Conservation (phyloP, 345 rosid species). For the Microcos paniculata region DNA sequence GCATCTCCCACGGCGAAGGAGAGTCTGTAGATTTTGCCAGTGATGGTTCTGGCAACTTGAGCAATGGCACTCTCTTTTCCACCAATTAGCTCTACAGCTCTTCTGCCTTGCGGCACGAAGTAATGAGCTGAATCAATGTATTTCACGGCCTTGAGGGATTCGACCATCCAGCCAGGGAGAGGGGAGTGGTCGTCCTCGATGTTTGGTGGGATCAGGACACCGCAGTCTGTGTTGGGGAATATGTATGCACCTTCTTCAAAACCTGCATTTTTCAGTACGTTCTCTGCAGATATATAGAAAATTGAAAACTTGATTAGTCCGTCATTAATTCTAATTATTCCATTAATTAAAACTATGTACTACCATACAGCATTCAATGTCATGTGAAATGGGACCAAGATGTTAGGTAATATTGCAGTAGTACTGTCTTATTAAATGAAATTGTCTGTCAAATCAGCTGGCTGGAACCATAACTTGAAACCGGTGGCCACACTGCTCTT, state of each 20-base stretch:
- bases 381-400: background rate
- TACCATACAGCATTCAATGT: conserved; percentile 2
- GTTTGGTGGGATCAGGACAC: conserved; percentile 78
- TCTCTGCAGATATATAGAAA: conserved; percentile 35
- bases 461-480: background rate
- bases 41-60: conserved; percentile 57
- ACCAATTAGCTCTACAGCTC: conserved; percentile 76
- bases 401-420: background rate
- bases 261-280: conserved; percentile 66
- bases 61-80: conserved; percentile 89
- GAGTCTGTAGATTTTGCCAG: conserved; percentile 52
- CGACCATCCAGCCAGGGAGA: conserved; percentile 77
- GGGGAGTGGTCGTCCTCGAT: conserved; percentile 81
- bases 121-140: conserved; percentile 70
- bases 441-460: background rate
- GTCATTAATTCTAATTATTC: too few species aligned
- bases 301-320: background rate
- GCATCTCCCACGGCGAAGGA: conserved; percentile 74
- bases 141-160: conserved; percentile 85
- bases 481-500: too few species aligned
- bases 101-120: conserved; percentile 60
- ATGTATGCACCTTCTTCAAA: conserved; percentile 85
- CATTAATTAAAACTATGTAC: too few species aligned
- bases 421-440: background rate
- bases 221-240: conserved; percentile 67